phyloP scores from a whole-genome alignment of 176 grass and related monocot genomes.

The Sorghum bicolor region DNA sequence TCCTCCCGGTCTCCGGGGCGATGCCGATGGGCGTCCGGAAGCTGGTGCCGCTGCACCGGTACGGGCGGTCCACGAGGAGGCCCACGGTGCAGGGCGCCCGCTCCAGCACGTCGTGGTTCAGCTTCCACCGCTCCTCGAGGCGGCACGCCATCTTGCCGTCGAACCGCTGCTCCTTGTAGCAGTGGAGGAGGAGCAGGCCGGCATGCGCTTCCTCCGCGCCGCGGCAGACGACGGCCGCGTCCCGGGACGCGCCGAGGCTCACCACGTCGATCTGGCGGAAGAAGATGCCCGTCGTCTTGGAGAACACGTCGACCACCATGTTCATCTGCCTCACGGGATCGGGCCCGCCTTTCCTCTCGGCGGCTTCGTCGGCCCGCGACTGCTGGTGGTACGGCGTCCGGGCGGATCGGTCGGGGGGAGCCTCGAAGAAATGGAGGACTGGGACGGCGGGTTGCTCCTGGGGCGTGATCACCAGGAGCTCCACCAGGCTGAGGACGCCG shows the following conservation, averaged over 20 bases:
- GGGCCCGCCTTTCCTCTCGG: not conserved
- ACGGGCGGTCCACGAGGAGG: constrained; percentile 38
- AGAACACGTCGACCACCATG: constrained; percentile 34
- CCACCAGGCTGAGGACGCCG: constrained; percentile 28
- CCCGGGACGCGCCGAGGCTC: not conserved
- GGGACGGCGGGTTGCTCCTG: constrained; percentile 29
- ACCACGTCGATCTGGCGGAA: constrained; percentile 38
- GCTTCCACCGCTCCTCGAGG: constrained; percentile 10
- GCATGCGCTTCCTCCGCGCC: constrained; percentile 7
- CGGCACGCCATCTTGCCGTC: constrained; percentile 47
- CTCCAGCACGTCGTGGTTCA: constrained; percentile 25
- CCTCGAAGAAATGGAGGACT: constrained; percentile 41
- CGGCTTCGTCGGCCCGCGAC: not conserved
- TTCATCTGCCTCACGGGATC: constrained; percentile 32
- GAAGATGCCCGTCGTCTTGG: constrained; percentile 15
- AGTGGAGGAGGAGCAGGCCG: constrained; percentile 1
- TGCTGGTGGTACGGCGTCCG: constrained; percentile 13
- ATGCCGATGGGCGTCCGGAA: constrained; percentile 39
- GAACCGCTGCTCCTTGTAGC: constrained; percentile 47
- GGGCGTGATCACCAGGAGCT: constrained; percentile 27
- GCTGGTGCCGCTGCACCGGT: constrained; percentile 25
- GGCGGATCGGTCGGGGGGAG: not conserved
- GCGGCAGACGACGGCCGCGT: constrained; percentile 23
- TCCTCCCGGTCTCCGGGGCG: constrained; percentile 12
- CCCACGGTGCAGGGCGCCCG: constrained; percentile 44